Percentiles rank a stretch among this genome's conserved stretches.
phyloP scores from a whole-genome alignment of 441 rosid genomes.

The Hypseocharis bilobata region DNA sequence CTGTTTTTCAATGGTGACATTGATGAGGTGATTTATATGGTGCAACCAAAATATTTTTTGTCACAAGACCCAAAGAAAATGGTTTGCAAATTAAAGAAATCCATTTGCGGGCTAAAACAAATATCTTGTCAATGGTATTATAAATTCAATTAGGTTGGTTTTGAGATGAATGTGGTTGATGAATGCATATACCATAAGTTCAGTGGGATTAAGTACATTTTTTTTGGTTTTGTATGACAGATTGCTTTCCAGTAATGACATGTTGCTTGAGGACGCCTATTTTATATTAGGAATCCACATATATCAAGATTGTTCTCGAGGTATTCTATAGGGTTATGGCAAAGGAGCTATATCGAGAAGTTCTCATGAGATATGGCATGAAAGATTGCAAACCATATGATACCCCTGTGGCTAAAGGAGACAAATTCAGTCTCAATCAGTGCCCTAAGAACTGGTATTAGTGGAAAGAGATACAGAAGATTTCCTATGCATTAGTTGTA shows the following conservation, averaged over 20 bases:
- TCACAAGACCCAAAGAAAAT: neutral
- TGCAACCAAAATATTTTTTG: neutral
- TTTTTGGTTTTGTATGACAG: neutral
- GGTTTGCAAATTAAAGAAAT: slow-evolving; percentile 5
- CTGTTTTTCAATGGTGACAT: slow-evolving; percentile 7
- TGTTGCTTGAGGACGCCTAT: neutral
- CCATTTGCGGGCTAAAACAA: neutral
- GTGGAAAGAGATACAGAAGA: neutral
- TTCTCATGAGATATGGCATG: neutral
- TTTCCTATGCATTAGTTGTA: neutral
- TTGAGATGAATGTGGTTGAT: neutral
- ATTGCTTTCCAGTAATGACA: too few species aligned
- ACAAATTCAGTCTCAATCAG: slow-evolving; percentile 2
- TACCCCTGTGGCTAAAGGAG: neutral
- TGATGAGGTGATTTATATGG: neutral
- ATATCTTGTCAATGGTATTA: neutral
- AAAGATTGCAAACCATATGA: neutral
- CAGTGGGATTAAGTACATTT: neutral
- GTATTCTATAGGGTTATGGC: neutral
- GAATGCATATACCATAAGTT: neutral
- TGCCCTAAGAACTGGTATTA: neutral
- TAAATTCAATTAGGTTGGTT: neutral
- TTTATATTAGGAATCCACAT: slow-evolving; percentile 1
- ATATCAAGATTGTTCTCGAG: neutral
- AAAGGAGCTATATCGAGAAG: neutral